A percentile compares a stretch with the other conserved stretches of the same genome.
These are phyloP conservation scores for Letharia columbiana DNA, from an alignment of 495 filamentous ascomycete species.

Conservation along the genomic window DNA sequence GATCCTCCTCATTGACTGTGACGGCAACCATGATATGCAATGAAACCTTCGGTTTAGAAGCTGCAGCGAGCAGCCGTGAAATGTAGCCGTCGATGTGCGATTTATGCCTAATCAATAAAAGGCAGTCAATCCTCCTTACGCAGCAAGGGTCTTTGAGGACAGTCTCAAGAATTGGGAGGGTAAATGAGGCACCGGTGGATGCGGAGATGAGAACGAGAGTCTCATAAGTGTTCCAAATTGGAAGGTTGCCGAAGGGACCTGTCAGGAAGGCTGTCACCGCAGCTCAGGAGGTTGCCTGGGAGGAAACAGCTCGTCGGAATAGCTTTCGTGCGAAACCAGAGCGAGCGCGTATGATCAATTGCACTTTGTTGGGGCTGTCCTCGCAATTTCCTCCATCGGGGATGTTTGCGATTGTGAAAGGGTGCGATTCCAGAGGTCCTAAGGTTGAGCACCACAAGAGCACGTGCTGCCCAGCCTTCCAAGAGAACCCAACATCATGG, in stretches of 20 bases:
- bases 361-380: neutral
- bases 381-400: conserved; percentile 44
- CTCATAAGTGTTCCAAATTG: conserved; percentile 50
- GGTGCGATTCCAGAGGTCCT: conserved; percentile 64
- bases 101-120: conserved; percentile 4
- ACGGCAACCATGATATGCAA: conserved; percentile 1
- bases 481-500: conserved; percentile 56
- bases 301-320: conserved; percentile 34
- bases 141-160: conserved; percentile 33
- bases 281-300: conserved; percentile 23
- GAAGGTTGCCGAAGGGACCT: conserved; percentile 50
- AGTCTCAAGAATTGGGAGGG: conserved; percentile 47
- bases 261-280: conserved; percentile 41
- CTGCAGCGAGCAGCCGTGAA: conserved; percentile 8
- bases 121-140: conserved; percentile 5
- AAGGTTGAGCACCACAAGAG: conserved; percentile 66
- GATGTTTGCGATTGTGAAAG: conserved; percentile 68
- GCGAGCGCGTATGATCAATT: conserved; percentile 34
- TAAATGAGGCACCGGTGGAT: conserved; percentile 50
- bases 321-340: conserved; percentile 53
- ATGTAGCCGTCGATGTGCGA: conserved; percentile 9
- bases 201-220: conserved; percentile 50
- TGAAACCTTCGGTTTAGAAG: conserved; percentile 14
- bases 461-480: conserved; percentile 71
- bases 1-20: neutral